Base-by-base conservation (phyloP, 2,329 filamentous ascomycete species). In the Apiospora arundinis region DNA sequence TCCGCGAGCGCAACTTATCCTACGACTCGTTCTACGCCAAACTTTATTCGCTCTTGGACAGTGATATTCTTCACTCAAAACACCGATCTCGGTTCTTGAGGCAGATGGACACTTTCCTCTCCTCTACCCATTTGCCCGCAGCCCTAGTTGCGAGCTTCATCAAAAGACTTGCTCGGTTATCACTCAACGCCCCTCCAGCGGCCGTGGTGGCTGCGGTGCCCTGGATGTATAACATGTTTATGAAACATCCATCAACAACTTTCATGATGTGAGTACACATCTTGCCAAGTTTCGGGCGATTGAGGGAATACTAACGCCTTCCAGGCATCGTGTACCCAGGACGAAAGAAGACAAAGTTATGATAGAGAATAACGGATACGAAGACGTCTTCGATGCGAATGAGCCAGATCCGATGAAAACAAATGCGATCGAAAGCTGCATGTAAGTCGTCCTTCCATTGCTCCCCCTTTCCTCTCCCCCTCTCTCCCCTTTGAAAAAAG, bases 11-110 rank as follows among this genome's bases (percentile, higher is more conserved):
- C 79, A 99, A 99, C 80, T 88, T 99, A 72, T 96, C 99, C 83
- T 99, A 99, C 81, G 95, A 95, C 1, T 92, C 92, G 44, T 99
- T 99, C 83, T 99, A 97, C 83, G 83, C 88, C 69, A 98, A 98
- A 81, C 90, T 99, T 2, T 99, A 99, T 84, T 97, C 94, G 12
- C 88, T 99, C 1, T 88, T 99, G 4, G 93, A 98, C 82, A 88
- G 91, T 48, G 90, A 94, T 67, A 89, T 98, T 11, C 86, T 99
- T 66, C 95, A 99, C 84, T 97, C 95, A 25, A 97, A 96, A 82
- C 93, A 99, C 83, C 92, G 96, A 69, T 97, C 95, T 25, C 91
- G 92, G 71, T 98, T 99, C 83, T 96, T 99, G 84, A 92, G 96
- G 68, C 87, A 98, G 21, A 85, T 99, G 71, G 94, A 98, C 77